These are phyloP conservation scores for Penicillium verhagenii DNA, from an alignment of 495 filamentous ascomycete species.

Conservation along the genomic window DNA sequence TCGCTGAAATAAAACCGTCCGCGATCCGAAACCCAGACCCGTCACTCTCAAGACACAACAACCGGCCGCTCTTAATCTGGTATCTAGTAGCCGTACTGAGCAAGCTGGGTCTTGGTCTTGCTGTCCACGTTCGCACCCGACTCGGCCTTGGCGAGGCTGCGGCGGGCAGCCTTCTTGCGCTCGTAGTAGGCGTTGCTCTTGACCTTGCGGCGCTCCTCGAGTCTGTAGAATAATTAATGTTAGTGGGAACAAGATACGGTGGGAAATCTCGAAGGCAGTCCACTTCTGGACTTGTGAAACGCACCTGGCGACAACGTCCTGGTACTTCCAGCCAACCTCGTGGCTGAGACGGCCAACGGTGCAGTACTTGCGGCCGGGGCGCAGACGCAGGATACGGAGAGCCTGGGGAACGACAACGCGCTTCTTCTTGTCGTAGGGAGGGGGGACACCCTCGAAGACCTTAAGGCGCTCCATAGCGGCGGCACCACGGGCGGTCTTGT, in stretches of 20 bases:
- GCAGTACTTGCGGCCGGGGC: slow-evolving; percentile 99
- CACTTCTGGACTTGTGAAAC: slow-evolving; percentile 33
- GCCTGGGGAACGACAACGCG: slow-evolving; percentile 98
- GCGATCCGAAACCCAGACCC: slow-evolving; percentile 46
- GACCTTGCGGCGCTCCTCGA: slow-evolving; percentile 98
- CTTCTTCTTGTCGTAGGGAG: slow-evolving; percentile 99
- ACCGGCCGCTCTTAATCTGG: slow-evolving; percentile 44
- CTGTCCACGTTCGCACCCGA: slow-evolving; percentile 85
- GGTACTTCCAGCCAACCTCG: slow-evolving; percentile 99
- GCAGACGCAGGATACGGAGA: slow-evolving; percentile 86
- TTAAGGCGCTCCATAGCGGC: slow-evolving; percentile 96
- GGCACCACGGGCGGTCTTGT: slow-evolving; percentile 97
- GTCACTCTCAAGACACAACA: slow-evolving; percentile 46
- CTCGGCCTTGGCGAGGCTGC: slow-evolving; percentile 85
- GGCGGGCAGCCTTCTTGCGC: slow-evolving; percentile 94
- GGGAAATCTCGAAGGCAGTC: background rate
- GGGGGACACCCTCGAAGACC: slow-evolving; percentile 99
- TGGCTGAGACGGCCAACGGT: slow-evolving; percentile 95
- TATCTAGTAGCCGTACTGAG: slow-evolving; percentile 70
- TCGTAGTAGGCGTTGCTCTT: slow-evolving; percentile 99
- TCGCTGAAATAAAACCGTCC: slow-evolving; percentile 49
- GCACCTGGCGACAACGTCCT: slow-evolving; percentile 95
- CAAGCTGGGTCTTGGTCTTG: slow-evolving; percentile 67
- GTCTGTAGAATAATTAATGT: slow-evolving; percentile 51
- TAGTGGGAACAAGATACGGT: slow-evolving; percentile 1